Base-by-base conservation (phyloP, 306 rosid species). In the Cicer judaicum region DNA sequence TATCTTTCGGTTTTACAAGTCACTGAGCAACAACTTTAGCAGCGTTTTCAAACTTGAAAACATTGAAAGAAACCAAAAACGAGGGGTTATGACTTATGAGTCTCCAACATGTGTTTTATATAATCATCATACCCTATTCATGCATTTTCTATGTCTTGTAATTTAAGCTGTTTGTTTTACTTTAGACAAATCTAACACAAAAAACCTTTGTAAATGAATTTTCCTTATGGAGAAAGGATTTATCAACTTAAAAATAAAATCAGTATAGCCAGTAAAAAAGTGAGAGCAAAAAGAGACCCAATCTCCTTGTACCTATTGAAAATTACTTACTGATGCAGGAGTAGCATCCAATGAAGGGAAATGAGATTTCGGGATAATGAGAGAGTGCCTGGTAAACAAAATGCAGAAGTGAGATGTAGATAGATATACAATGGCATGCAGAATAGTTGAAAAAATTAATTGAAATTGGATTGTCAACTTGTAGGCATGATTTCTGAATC, bases 351-450 rank as follows among this genome's bases (percentile, higher is more conserved):
- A 69, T 34, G 99, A 94, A 74, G 88, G 84, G 72, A 79, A 94
- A 82, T 92, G 99, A 71, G 88, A 87, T 79, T 90, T 94, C 34
- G 99, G 99, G 80, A 94, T 94, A 55, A 94, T 87, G 61, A 94
- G 96, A 72, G 96, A 90, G 86, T 94, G 99, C 90, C 99, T 94
- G 85, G 21, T 44, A 50, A 81, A 82, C 75, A 81, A 78, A 80
- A 39, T 29, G 7, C 52, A 61, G 42, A 74, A n/a, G 36, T 78
- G 65, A 84, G 66, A 74, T 52, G 69, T 34, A 47, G 60, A 78
- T 57, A 64, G 18, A 64, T 72, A 73, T 42, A 56, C 48, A 50
- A 74, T 57, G 7, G 2, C 59, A 48, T 29, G 65, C 62, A 64
- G 73, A 56, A 77, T 5, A 55, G 67, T 49, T 7, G 54, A 73